These are phyloP conservation scores for Cladobotryum mycophilum DNA, from an alignment of 2,329 filamentous ascomycete species.

Conservation along the genomic window DNA sequence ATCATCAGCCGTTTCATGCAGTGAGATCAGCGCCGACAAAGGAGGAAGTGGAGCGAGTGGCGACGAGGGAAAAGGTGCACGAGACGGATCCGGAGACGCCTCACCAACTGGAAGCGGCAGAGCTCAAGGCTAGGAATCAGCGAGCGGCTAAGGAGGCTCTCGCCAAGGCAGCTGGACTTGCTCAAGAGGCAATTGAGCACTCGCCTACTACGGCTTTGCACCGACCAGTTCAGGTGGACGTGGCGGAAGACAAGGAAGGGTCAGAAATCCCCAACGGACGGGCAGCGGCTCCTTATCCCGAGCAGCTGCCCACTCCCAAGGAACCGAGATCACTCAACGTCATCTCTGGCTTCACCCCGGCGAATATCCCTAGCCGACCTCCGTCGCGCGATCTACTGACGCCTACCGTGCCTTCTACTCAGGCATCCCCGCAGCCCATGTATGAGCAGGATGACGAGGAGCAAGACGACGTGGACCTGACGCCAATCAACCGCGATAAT, in stretches of 20 bases:
- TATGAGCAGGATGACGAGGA: not conserved
- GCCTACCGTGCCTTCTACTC: conserved; percentile 21
- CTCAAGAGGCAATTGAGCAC: conserved; percentile 4
- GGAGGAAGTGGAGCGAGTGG: not conserved
- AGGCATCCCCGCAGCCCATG: conserved; percentile 21
- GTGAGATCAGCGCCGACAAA: not conserved
- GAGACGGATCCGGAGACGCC: not conserved
- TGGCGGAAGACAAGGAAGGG: not conserved
- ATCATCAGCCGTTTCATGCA: not conserved
- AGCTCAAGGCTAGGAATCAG: not conserved
- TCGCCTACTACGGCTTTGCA: conserved; percentile 1
- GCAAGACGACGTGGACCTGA: not conserved
- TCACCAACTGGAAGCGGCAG: not conserved
- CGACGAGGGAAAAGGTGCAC: not conserved
- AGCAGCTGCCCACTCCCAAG: conserved; percentile 22
- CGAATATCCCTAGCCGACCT: conserved; percentile 23
- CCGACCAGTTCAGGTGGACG: not conserved
- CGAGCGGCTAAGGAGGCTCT: conserved; percentile 7
- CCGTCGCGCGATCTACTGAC: conserved; percentile 24
- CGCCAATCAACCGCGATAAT: conserved; percentile 37
- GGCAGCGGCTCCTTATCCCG: conserved; percentile 16
- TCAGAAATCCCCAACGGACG: conserved; percentile 7
- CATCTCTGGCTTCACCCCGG: conserved; percentile 25
- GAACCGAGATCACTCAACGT: conserved; percentile 18
- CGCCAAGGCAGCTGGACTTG: conserved; percentile 4